Percentiles rank a stretch among this genome's conserved stretches.
Evolutionary conservation across 2,329 filamentous ascomycete species (phyloP).

Genomic region (Zasmidium cellare): DNA sequence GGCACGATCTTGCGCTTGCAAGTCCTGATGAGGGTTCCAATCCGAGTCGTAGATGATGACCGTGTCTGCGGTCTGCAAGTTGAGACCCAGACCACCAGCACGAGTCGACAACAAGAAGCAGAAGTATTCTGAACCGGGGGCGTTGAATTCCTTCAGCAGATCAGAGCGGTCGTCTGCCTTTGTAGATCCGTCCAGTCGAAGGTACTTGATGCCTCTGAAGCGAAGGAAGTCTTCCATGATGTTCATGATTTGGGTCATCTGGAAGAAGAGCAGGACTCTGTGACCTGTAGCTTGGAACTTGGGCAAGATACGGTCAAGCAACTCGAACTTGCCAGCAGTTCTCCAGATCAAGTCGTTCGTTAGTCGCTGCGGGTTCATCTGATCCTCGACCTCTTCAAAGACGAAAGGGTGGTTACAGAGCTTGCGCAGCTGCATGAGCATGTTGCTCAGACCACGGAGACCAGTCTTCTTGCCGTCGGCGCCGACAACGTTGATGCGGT

Average conservation of each 20-base stretch:
- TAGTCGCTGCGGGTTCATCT: conserved; percentile 86
- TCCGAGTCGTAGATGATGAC: conserved; percentile 99
- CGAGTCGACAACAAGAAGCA: conserved; percentile 98
- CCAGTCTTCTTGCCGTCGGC: conserved; percentile 94
- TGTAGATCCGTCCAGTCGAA: conserved; percentile 93
- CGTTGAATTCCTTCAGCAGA: conserved; percentile 84
- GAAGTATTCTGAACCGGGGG: conserved; percentile 86
- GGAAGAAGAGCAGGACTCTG: conserved; percentile 99
- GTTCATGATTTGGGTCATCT: conserved; percentile 99
- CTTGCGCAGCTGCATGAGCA: conserved; percentile 99
- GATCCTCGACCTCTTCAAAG: conserved; percentile 95
- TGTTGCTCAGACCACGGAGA: conserved; percentile 94
- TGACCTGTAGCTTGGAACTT: conserved; percentile 91
- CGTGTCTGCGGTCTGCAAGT: conserved; percentile 95
- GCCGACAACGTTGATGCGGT: conserved; percentile 90
- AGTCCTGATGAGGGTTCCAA: conserved; percentile 99
- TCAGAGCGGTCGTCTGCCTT: conserved; percentile 97
- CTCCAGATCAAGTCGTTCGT: conserved; percentile 96
- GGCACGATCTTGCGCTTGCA: conserved; percentile 98
- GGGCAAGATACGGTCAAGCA: conserved; percentile 86
- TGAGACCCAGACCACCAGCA: conserved; percentile 95
- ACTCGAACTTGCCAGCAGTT: conserved; percentile 94
- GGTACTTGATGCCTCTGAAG: conserved; percentile 77
- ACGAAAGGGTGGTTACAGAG: conserved; percentile 99
- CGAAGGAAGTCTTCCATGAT: conserved; percentile 99